phyloP scores from a whole-genome alignment of 805 yeast genomes.

The Pichia scutulata region DNA sequence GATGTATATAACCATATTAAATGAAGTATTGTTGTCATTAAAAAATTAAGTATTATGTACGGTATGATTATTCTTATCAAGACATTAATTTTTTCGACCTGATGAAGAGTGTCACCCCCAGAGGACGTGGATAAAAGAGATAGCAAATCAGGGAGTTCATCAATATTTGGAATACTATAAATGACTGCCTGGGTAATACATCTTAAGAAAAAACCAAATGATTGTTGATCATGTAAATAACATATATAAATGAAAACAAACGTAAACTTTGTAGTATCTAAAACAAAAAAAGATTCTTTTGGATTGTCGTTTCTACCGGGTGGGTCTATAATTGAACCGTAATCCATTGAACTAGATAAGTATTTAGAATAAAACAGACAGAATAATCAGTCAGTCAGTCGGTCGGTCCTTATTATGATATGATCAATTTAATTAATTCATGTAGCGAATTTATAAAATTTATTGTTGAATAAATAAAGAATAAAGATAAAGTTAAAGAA shows the following conservation, averaged over 20 bases:
- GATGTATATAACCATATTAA: not conserved
- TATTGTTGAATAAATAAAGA: no score
- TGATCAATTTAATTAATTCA: not conserved
- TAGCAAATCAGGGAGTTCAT: not conserved
- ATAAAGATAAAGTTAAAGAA: no score
- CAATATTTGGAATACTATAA: constrained; percentile 2
- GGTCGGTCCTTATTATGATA: no score
- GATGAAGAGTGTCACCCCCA: not conserved
- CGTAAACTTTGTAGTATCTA: not conserved
- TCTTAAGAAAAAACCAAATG: not conserved
- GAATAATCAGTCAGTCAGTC: no score
- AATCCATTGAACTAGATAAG: not conserved
- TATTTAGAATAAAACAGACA: no score
- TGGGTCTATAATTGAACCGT: not conserved
- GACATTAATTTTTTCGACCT: not conserved
- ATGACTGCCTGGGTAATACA: not conserved
- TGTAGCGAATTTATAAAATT: not conserved
- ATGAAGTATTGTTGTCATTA: not conserved
- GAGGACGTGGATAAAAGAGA: not conserved
- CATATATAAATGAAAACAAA: constrained; percentile 1
- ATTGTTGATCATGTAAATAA: constrained; percentile 1
- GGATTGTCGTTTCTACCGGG: not conserved
- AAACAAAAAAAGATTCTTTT: not conserved
- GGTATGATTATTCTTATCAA: not conserved
- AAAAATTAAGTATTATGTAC: not conserved